Percentiles rank a stretch among this genome's conserved stretches.
Evolutionary conservation across 202 grass and related monocot species (phyloP).

Genomic region (Musa balbisiana): DNA sequence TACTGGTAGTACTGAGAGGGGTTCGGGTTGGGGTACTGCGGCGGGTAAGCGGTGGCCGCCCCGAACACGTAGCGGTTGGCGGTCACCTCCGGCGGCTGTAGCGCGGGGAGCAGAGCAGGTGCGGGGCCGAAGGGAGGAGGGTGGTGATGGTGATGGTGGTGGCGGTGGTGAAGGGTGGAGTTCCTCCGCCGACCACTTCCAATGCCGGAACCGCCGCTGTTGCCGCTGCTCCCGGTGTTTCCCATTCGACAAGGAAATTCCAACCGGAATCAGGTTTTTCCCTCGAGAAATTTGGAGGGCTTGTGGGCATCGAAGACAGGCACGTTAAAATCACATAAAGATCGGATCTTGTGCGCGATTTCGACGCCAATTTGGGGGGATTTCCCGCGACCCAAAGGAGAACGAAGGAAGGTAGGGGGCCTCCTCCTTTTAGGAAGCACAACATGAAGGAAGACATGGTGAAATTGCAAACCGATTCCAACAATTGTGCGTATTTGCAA

Average conservation of each 20-base stretch:
- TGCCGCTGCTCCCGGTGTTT: conserved; percentile 32
- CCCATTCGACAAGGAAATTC: conserved; percentile 21
- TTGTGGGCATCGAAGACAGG: not conserved
- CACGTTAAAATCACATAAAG: not conserved
- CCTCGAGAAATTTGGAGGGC: not conserved
- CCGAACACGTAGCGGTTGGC: conserved; percentile 11
- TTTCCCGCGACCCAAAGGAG: not conserved
- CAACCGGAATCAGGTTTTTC: not conserved
- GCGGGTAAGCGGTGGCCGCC: not conserved
- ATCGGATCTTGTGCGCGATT: not conserved
- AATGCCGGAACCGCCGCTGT: not conserved
- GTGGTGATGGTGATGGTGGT: not conserved
- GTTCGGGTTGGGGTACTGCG: conserved; percentile 15
- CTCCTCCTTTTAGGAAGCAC: not conserved
- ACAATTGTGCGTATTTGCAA: too few relatives aligned
- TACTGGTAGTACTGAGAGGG: conserved; percentile 11
- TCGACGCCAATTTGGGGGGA: not conserved
- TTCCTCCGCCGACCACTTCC: not conserved
- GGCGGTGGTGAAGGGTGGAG: not conserved
- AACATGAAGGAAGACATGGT: not conserved
- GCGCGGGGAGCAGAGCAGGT: not conserved
- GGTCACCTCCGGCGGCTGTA: not conserved
- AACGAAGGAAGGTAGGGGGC: not conserved
- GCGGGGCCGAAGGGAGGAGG: not conserved
- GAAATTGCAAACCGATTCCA: not conserved